Conservation (phyloP, 768 basidiomycete genomes). For the Pisolithus microcarpus region DNA sequence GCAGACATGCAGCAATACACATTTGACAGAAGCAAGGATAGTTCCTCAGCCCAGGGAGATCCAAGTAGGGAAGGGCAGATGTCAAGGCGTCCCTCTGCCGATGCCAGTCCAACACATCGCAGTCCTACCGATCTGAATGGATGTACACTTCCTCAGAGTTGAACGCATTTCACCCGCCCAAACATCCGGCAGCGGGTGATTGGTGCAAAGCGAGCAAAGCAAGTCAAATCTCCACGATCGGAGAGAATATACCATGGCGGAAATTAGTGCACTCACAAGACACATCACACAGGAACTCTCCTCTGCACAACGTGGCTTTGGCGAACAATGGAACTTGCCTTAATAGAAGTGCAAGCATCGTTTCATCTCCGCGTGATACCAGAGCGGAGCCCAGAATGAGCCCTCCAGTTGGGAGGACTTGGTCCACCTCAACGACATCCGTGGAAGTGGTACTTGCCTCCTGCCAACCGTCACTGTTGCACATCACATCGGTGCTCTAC, state of each 20-base stretch:
- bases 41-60: conserved; percentile 11
- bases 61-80: conserved; percentile 14
- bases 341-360: conserved; percentile 12
- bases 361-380: conserved; percentile 15
- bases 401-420: conserved; percentile 12
- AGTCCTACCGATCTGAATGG: conserved; percentile 21
- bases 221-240: conserved; percentile 18
- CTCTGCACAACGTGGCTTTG: conserved; percentile 14
- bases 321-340: conserved; percentile 6
- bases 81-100: conserved; percentile 13
- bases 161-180: conserved; percentile 8
- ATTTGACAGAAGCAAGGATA: conserved; percentile 7
- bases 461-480: conserved; percentile 59
- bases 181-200: conserved; percentile 13
- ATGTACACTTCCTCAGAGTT: conserved; percentile 17
- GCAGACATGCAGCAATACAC: conserved; percentile 8
- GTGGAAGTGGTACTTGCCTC: conserved; percentile 50
- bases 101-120: conserved; percentile 15
- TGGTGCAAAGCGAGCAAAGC: conserved; percentile 13
- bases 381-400: conserved; percentile 7
- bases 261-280: conserved; percentile 26
- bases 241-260: conserved; percentile 29
- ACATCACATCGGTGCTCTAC: conserved; percentile 51
- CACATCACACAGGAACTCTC: conserved; percentile 20
- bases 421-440: conserved; percentile 30